Evolutionary conservation across 331 rosid genomes (phyloP), one percentile per base, ranked within the genome.

Genomic region (Spiraea crenata): DNA sequence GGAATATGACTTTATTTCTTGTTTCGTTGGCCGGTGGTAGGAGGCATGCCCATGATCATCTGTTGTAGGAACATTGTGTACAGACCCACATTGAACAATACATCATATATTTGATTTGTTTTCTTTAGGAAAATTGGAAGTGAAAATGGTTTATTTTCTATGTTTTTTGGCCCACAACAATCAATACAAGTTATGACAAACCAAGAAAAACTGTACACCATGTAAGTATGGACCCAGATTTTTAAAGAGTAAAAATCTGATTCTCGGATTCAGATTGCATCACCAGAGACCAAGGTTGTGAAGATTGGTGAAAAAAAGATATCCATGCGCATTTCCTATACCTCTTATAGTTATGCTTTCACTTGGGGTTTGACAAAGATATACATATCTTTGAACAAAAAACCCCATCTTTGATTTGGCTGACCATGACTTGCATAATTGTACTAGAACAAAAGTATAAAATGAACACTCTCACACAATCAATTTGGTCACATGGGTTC

Each of bases 351-450:
- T 35, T 37, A 10, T 35, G 15, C 44, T 58, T 61, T 39, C 11
- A 10, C 66, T 60, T 60, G 15, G 35, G 34, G 12, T 39, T 61
- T 4, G 3, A 61, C n/a, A 61, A 52, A 14, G 54, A 49, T 5
- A 4, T 5, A 37, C 4, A 39, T 38, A 16, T 61, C 10, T 59
- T 16, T 37, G 64, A 37, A 35, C 5, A 7, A 37, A n/a, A 67
- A 67, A 5, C 47, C 47, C 59, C 60, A 49, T 67, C 9, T 49
- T 49, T 67, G 60, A 67, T 49, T 67, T 37, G 70, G 50, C 57
- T 15, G 10, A 47, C 55, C 44, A 50, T 35, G 70, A 31, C 31
- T 12, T 46, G 14, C 8, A 46, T 65, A 25, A 0, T 25, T 25
- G 31, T 25, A 25, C 31, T 25, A 25, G 31, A 25, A 25, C 31